phyloP scores from a whole-genome alignment of 228 moss, liverwort and hornwort species.

The Sphagnum fallax region DNA sequence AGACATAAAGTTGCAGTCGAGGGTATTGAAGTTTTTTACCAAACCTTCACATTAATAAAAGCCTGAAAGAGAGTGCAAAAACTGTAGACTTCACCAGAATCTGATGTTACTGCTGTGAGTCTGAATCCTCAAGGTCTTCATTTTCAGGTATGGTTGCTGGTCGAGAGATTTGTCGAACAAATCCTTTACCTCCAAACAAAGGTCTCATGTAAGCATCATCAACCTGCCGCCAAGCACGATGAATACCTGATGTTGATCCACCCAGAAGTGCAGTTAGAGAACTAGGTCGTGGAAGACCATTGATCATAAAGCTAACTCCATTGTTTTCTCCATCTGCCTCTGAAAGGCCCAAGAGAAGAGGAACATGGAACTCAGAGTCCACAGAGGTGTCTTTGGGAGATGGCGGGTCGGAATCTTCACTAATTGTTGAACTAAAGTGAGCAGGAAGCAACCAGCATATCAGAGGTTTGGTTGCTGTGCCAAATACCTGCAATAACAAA shows the following conservation, averaged over 20 bases:
- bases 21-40: no score
- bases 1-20: no score
- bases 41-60: no score
- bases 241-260: constrained; percentile 57
- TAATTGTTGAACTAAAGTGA: constrained; percentile 10
- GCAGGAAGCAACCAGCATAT: constrained; percentile 38
- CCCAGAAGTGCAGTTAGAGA: constrained; percentile 48
- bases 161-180: constrained; percentile 36
- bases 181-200: constrained; percentile 70
- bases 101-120: no score
- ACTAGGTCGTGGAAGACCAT: constrained; percentile 19
- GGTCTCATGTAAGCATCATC: constrained; percentile 78
- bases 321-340: constrained; percentile 12
- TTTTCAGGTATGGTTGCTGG: constrained; percentile 36
- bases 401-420: constrained; percentile 45
- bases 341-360: constrained; percentile 11
- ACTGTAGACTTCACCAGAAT: no score
- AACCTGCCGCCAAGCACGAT: constrained; percentile 59
- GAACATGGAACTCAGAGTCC: constrained; percentile 22
- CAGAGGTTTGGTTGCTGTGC: constrained; percentile 29
- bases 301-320: not conserved
- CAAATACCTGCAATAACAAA: constrained; percentile 33
- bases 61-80: no score
- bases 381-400: constrained; percentile 48
- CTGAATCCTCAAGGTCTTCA: constrained; percentile 14